These are phyloP conservation scores for Claviceps purpurea DNA, from an alignment of 2,329 filamentous ascomycete genomes.

Conservation along the genomic window DNA sequence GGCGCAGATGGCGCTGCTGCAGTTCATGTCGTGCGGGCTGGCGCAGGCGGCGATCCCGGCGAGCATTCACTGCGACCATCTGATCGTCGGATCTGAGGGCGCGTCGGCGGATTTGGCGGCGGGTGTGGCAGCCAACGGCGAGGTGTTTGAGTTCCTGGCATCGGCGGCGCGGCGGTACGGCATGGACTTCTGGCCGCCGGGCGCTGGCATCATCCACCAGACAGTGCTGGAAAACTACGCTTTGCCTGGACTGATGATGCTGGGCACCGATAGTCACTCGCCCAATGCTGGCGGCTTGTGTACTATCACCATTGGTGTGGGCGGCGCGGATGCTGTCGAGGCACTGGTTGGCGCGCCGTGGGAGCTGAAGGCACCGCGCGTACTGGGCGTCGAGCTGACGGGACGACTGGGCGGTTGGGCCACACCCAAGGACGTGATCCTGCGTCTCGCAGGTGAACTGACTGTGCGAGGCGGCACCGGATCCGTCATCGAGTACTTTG, in stretches of 20 bases:
- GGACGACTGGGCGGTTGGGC: slow-evolving; percentile 84
- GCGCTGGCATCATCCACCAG: slow-evolving; percentile 93
- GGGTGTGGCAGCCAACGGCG: slow-evolving; percentile 83
- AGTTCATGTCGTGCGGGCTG: slow-evolving; percentile 96
- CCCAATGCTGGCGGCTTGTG: slow-evolving; percentile 93
- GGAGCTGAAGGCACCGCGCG: slow-evolving; percentile 90
- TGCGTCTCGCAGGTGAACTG: slow-evolving; percentile 75
- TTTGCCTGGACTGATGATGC: slow-evolving; percentile 95
- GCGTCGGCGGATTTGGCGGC: slow-evolving; percentile 73
- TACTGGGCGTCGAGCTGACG: slow-evolving; percentile 73
- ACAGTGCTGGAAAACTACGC: slow-evolving; percentile 96
- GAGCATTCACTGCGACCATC: slow-evolving; percentile 96
- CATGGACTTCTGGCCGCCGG: slow-evolving; percentile 91
- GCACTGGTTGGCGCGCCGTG: slow-evolving; percentile 91
- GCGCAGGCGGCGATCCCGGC: slow-evolving; percentile 84
- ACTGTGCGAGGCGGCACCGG: slow-evolving; percentile 92
- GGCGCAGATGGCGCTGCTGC: slow-evolving; percentile 93
- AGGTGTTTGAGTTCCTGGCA: slow-evolving; percentile 96
- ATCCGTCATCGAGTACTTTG: slow-evolving; percentile 88
- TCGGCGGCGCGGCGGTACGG: slow-evolving; percentile 83
- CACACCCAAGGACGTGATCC: slow-evolving; percentile 88
- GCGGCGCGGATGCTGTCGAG: slow-evolving; percentile 93
- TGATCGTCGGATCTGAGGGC: slow-evolving; percentile 91
- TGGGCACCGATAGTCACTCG: slow-evolving; percentile 94
- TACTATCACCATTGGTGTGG: slow-evolving; percentile 91